Evolutionary conservation across 2,329 filamentous ascomycete genomes (phyloP).

Genomic region (Fusarium hostae): DNA sequence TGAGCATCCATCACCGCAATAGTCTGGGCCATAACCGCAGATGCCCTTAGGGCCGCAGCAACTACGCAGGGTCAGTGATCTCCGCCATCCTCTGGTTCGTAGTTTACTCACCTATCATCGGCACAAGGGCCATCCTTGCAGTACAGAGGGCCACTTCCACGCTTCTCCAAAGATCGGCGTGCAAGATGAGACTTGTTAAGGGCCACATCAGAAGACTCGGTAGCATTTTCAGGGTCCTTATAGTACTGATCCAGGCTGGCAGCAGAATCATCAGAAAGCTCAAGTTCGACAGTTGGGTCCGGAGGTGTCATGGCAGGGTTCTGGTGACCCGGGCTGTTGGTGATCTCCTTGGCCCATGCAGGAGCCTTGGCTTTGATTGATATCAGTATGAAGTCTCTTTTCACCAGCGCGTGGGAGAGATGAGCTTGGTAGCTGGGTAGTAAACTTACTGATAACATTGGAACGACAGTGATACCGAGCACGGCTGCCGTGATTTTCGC

Average conservation of each 20-base stretch:
- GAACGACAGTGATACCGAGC: not conserved
- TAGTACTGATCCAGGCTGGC: not conserved
- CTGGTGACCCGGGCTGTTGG: not conserved
- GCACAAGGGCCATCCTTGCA: not conserved
- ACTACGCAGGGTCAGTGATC: not conserved
- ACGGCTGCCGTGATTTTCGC: not conserved
- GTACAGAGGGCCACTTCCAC: conserved; percentile 4
- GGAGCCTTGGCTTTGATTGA: conserved; percentile 1
- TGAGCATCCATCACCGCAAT: conserved; percentile 14
- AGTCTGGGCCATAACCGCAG: conserved; percentile 7
- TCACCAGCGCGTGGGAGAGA: no score
- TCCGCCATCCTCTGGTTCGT: not conserved
- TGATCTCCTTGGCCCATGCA: conserved; percentile 7
- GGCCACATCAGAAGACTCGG: not conserved
- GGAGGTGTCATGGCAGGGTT: conserved; percentile 6
- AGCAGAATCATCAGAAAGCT: not conserved
- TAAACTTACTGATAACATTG: conserved; percentile 2
- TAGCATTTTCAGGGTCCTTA: conserved; percentile 6
- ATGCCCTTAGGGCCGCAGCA: conserved; percentile 1
- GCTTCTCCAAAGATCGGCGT: conserved; percentile 3
- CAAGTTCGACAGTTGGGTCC: not conserved
- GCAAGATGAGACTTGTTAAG: not conserved
- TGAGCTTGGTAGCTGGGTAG: no score
- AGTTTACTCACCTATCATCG: not conserved
- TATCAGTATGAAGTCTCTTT: not conserved